Conservation (phyloP, 2,329 filamentous ascomycete species). For the Fonsecaea nubica region DNA sequence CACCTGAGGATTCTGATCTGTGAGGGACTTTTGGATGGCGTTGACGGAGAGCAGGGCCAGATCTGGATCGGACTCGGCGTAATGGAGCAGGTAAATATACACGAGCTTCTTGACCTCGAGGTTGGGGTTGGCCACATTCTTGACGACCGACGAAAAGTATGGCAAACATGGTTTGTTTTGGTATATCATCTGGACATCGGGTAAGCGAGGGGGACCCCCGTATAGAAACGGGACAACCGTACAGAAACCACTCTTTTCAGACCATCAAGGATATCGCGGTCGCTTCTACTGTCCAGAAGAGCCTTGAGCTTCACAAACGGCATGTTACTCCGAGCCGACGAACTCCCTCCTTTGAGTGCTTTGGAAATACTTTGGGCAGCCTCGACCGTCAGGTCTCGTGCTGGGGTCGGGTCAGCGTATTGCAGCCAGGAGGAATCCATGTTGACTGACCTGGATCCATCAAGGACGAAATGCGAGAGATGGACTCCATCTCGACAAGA, state of each 20-base stretch:
- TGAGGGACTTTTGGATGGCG: slow-evolving; percentile 96
- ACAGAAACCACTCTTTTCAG: slow-evolving; percentile 87
- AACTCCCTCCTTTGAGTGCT: slow-evolving; percentile 61
- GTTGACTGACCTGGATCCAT: slow-evolving; percentile 79
- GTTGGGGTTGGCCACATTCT: slow-evolving; percentile 93
- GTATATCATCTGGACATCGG: slow-evolving; percentile 81
- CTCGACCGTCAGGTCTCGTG: slow-evolving; percentile 95
- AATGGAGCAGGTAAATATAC: slow-evolving; percentile 96
- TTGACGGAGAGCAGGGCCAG: slow-evolving; percentile 96
- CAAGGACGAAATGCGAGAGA: slow-evolving; percentile 89
- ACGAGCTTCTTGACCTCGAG: slow-evolving; percentile 97
- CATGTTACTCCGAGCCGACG: slow-evolving; percentile 68
- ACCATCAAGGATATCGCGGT: slow-evolving; percentile 90
- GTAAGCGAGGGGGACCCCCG: slow-evolving; percentile 16
- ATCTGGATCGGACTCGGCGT: slow-evolving; percentile 95
- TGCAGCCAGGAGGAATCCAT: slow-evolving; percentile 36
- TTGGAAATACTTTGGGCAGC: slow-evolving; percentile 81
- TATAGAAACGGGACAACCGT: slow-evolving; percentile 42
- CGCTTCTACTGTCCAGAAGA: slow-evolving; percentile 89
- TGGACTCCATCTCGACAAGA: slow-evolving; percentile 78
- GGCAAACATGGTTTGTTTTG: slow-evolving; percentile 83
- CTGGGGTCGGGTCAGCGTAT: slow-evolving; percentile 57
- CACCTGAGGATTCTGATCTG: slow-evolving; percentile 87
- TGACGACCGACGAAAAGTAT: slow-evolving; percentile 97
- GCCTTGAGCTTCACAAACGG: slow-evolving; percentile 89